Evolutionary conservation across 2,329 filamentous ascomycete species (phyloP), one percentile per base, ranked within the genome.

Genomic region (Calonectria honghensis): DNA sequence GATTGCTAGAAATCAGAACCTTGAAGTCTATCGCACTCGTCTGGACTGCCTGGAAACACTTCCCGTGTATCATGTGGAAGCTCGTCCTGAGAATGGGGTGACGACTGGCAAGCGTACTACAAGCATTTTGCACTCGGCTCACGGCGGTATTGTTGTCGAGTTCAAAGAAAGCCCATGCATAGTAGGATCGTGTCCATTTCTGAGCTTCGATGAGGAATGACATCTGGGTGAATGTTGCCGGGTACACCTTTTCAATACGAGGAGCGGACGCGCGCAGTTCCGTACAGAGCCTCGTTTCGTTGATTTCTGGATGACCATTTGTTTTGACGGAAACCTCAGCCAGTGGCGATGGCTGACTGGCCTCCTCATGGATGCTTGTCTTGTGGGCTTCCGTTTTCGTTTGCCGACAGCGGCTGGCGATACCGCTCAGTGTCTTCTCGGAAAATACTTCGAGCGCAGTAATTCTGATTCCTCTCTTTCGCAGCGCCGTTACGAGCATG

Each of bases 21-120:
- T 41, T 41, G 35, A 61, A 61, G 4, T 61, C 57, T 9, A 61
- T 41, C 2, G 24, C 2, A 14, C 35, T 9, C 13, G n/a, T 3
- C 6, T n/a, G 57, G 5, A 61, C 57, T 16, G 57, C 57, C 24
- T 61, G 57, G 13, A 61, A 61, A 11, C 57, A 61, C 41, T 61
- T 41, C 0, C 35, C 35, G 6, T 20, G 11, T 6, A 29, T 4
- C 7, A 61, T n/a, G 13, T 61, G 57, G 35, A 61, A 61, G 13
- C 57, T 61, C 6, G 57, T 39, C 29, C 57, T 27, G n/a, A 61
- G 57, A 6, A 61, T 61, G 2, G 57, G 35, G 29, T 61, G 32
- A 10, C 57, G 35, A 2, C 27, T 14, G 6, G 35, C 35, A 3
- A 61, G 35, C 18, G n/a, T 20, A 4, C n/a, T 11, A 4, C 57